Percentiles rank a stretch among this genome's conserved stretches.
Conservation (phyloP, 2,329 filamentous ascomycete genomes). For the Cryphonectria radicalis region DNA sequence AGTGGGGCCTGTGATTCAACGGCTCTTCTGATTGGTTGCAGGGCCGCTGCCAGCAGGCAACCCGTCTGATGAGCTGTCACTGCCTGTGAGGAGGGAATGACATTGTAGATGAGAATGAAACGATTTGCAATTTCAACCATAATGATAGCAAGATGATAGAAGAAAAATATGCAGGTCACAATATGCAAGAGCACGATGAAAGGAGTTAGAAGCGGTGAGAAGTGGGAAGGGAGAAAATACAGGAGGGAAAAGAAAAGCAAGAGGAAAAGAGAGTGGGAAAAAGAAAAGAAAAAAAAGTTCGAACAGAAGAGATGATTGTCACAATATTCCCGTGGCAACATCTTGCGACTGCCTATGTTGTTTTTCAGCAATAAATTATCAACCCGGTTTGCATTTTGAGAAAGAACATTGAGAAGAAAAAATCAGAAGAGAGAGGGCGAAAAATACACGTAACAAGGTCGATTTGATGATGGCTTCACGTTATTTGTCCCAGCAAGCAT, state of each 20-base stretch:
- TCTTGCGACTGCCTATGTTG: neutral
- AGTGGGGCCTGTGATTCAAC: neutral
- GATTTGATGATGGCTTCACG: neutral
- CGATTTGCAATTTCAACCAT: neutral
- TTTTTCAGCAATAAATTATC: too few relatives aligned
- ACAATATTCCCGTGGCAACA: neutral
- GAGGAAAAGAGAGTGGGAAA: neutral
- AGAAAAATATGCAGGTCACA: neutral
- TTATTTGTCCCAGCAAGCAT: neutral
- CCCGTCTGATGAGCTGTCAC: neutral
- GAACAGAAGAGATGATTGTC: neutral
- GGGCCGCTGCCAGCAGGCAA: neutral
- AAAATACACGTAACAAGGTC: neutral
- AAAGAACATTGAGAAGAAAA: neutral
- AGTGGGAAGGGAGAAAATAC: neutral
- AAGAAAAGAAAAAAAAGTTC: neutral
- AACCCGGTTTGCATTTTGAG: too few relatives aligned
- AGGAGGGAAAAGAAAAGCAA: neutral
- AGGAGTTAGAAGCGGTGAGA: neutral
- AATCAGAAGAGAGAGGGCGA: neutral
- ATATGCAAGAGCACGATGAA: neutral
- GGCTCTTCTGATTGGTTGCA: slow-evolving; percentile 9
- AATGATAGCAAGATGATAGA: neutral
- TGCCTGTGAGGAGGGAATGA: neutral
- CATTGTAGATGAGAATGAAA: neutral